phyloP scores from a whole-genome alignment of 2,329 filamentous ascomycete genomes.

The Cordyceps fumosorosea region DNA sequence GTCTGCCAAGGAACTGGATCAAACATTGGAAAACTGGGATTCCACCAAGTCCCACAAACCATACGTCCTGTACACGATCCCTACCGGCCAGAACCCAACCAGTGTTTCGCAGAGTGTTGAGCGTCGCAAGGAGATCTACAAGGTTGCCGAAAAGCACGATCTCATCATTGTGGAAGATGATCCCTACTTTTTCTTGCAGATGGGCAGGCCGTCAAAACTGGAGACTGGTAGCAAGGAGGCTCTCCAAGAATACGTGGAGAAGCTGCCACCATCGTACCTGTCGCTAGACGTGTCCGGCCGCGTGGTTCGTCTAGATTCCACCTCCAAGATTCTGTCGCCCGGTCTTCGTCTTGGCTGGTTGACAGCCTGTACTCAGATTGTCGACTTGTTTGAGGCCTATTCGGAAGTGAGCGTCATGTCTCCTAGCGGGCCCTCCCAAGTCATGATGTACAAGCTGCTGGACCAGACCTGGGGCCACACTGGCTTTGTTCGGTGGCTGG shows the following conservation, averaged over 20 bases:
- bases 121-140: slow-evolving; percentile 63
- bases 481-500: slow-evolving; percentile 81
- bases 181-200: slow-evolving; percentile 81
- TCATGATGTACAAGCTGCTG: slow-evolving; percentile 73
- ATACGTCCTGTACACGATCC: slow-evolving; percentile 48
- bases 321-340: slow-evolving; percentile 78
- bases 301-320: slow-evolving; percentile 77
- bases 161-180: slow-evolving; percentile 79
- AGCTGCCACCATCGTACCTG: slow-evolving; percentile 24
- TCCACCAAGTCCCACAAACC: slow-evolving; percentile 33
- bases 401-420: slow-evolving; percentile 72
- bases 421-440: slow-evolving; percentile 70
- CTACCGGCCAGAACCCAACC: slow-evolving; percentile 77
- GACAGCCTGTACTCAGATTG: slow-evolving; percentile 69
- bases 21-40: slow-evolving; percentile 61
- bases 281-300: slow-evolving; percentile 47
- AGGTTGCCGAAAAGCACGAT: slow-evolving; percentile 69
- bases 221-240: neutral
- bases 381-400: slow-evolving; percentile 69
- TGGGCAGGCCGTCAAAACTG: slow-evolving; percentile 26
- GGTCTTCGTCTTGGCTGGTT: slow-evolving; percentile 76
- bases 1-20: slow-evolving; percentile 54
- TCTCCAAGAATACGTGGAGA: slow-evolving; percentile 7
- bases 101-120: slow-evolving; percentile 64
- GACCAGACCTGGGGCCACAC: slow-evolving; percentile 85